A percentile compares a stretch with the other conserved stretches of the same genome.
These are phyloP conservation scores for Sphaerobolus stellatus DNA, from an alignment of 1,284 basidiomycete species.

Conservation along the genomic window DNA sequence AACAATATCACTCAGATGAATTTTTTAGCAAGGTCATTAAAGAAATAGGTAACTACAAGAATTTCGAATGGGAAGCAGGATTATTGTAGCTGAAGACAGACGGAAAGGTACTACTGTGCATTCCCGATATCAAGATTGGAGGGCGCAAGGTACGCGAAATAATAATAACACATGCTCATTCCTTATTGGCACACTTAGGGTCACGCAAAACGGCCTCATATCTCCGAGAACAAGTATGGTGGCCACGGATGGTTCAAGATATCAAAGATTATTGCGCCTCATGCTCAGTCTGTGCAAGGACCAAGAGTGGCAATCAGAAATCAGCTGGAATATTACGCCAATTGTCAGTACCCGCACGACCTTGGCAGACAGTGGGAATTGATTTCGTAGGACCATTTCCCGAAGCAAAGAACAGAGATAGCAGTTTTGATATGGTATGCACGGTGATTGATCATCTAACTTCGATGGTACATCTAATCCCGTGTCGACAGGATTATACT, in stretches of 20 bases:
- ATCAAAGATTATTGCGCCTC: slow-evolving; percentile 23
- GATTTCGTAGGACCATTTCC: slow-evolving; percentile 47
- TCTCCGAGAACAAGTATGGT: slow-evolving; percentile 35
- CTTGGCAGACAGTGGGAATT: slow-evolving; percentile 41
- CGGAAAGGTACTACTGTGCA: slow-evolving; percentile 28
- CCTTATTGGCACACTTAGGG: slow-evolving; percentile 34
- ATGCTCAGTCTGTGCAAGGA: slow-evolving; percentile 30
- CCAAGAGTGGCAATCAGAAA: slow-evolving; percentile 31
- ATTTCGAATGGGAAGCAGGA: slow-evolving; percentile 27
- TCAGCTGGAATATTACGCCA: slow-evolving; percentile 35
- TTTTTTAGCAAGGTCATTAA: slow-evolving; percentile 10
- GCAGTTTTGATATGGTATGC: slow-evolving; percentile 36
- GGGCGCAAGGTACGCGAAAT: slow-evolving; percentile 28
- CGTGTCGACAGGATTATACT: slow-evolving; percentile 28
- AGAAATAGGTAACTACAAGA: slow-evolving; percentile 17
- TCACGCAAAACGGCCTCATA: slow-evolving; percentile 30
- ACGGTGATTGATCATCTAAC: slow-evolving; percentile 38
- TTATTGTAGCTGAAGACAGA: slow-evolving; percentile 24
- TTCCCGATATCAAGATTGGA: slow-evolving; percentile 29
- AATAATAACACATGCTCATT: slow-evolving; percentile 34
- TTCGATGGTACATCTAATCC: slow-evolving; percentile 36
- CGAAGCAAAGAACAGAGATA: slow-evolving; percentile 28
- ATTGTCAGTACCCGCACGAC: slow-evolving; percentile 28
- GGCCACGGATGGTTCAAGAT: slow-evolving; percentile 32
- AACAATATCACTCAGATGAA: slow-evolving; percentile 8